Base-by-base conservation (phyloP, 1,284 basidiomycete genomes). In the Mycena citricolor region DNA sequence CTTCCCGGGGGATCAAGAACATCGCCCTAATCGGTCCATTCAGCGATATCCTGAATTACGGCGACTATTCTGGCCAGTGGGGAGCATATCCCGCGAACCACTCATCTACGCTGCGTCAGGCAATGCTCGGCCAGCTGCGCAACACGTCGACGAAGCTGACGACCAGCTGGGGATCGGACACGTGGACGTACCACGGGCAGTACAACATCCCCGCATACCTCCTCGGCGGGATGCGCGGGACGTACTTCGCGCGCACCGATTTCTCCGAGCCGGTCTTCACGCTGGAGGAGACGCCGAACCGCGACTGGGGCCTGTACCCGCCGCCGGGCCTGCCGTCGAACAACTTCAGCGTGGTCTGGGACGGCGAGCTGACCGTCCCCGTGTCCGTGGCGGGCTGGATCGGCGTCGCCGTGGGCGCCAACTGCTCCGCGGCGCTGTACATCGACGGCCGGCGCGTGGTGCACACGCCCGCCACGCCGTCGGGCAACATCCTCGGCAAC, bases 301-400 rank as follows among this genome's bases (percentile, higher is more conserved):
- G 51, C 33, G 57, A 61, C 36, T 63, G 60, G 61, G 61, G 58
- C 17, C 38, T 61, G 6, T 63, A 61, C 46, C 60, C 61, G 33
- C 61, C 61, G 14, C 35, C 45, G 26, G 57, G 57, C 8, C 49
- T 63, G 7, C 55, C 60, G 31, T 63, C 60, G 12, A 61, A 61
- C 45, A 63, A 61, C 39, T 63, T 63, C 39, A 61, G 59, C 35
- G 59, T 51, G 4, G 53, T 58, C n/a, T 63, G 61, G 60, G 61
- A 63, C 49, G 61, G 61, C 28, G 38, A 34, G 14, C 32, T 63
- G 19, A 49, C 34, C 17, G 54, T 59, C 5, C 60, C 60, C 5
- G 54, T 57, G 5, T 43, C 45, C 22, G 54, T 56, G 2, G 20
- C 44, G 12, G 58, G 57, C 3, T 60, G 50, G 51, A 31, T 60